Conservation (phyloP, 441 rosid genomes). For the Syzygium malaccense region DNA sequence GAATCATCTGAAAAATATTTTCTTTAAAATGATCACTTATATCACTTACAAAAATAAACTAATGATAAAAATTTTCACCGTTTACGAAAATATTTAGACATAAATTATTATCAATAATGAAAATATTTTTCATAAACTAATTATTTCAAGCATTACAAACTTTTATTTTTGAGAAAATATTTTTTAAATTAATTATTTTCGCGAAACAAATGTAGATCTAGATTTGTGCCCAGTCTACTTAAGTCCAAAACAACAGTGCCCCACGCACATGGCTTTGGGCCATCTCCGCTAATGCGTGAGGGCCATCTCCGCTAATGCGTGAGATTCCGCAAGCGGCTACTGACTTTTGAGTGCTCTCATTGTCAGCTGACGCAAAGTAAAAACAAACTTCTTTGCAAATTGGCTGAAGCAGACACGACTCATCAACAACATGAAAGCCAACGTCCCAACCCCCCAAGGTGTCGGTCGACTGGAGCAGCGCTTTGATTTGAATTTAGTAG, state of each 20-base stretch:
- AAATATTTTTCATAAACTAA: no score
- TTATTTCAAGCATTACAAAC: no score
- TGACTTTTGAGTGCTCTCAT: background rate
- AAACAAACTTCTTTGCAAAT: background rate
- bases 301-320: no score
- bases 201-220: background rate
- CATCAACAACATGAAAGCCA: background rate
- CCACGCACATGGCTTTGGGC: background rate
- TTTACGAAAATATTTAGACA: no score
- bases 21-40: no score
- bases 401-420: background rate
- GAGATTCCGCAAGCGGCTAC: background rate
- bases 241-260: background rate
- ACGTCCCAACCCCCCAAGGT: background rate
- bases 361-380: background rate
- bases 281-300: no score
- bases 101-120: no score
- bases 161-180: no score
- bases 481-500: background rate
- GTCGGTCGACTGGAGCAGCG: rapidly evolving
- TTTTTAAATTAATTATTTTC: no score
- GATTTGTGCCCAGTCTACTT: background rate
- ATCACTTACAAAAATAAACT: no score
- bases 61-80: no score
- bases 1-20: no score